Percentiles rank a stretch among this genome's conserved stretches.
These are phyloP conservation scores for Pleochaeta shiraiana DNA, from an alignment of 2,329 filamentous ascomycete genomes.

Conservation along the genomic window DNA sequence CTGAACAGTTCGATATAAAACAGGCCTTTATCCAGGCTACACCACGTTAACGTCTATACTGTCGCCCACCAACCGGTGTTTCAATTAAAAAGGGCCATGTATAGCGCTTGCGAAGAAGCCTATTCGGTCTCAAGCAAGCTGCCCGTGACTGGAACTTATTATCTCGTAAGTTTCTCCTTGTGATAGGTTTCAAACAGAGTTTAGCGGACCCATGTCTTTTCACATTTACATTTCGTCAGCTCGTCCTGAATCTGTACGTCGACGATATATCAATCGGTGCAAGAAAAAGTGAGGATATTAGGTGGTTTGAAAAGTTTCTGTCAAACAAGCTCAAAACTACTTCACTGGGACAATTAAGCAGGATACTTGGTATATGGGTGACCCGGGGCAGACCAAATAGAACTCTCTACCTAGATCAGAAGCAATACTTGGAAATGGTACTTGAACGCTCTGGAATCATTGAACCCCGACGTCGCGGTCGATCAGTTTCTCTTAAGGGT, in stretches of 20 bases:
- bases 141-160: background rate
- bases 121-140: background rate
- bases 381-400: background rate
- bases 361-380: background rate
- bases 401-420: background rate
- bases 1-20: background rate
- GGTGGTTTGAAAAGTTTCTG: background rate
- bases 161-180: background rate
- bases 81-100: background rate
- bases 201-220: background rate
- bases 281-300: background rate
- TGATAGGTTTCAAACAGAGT: background rate
- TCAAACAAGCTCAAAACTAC: background rate
- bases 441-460: background rate
- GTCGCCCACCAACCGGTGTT: background rate
- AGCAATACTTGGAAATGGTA: background rate
- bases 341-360: background rate
- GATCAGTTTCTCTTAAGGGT: background rate
- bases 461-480: background rate
- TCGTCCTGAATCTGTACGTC: background rate
- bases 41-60: background rate
- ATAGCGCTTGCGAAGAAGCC: background rate
- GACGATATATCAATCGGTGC: background rate
- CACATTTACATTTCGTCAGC: too few species aligned
- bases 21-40: background rate